phyloP scores from a whole-genome alignment of 1,284 basidiomycete species.

The Irpex sp. region DNA sequence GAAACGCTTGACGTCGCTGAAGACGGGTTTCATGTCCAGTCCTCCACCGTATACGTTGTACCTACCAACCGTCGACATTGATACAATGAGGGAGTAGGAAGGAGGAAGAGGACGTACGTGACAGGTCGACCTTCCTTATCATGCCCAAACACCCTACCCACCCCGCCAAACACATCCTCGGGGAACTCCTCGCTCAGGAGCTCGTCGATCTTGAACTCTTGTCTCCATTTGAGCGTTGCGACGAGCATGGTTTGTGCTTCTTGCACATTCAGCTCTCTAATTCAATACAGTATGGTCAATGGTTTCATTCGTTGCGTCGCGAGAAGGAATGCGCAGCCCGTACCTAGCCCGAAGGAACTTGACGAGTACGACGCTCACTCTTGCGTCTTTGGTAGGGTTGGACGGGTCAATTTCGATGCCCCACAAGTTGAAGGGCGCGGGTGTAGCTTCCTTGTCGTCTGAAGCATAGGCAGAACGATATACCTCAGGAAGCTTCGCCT shows the following conservation, averaged over 20 bases:
- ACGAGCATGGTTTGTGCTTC: slow-evolving; percentile 61
- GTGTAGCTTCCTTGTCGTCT: slow-evolving; percentile 44
- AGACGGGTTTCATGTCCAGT: slow-evolving; percentile 57
- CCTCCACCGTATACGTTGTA: slow-evolving; percentile 72
- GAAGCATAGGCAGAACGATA: slow-evolving; percentile 48
- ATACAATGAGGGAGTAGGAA: slow-evolving; percentile 3
- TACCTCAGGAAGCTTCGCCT: slow-evolving; percentile 54
- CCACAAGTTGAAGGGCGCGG: slow-evolving; percentile 57
- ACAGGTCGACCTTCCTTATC: slow-evolving; percentile 67
- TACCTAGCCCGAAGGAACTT: slow-evolving; percentile 76
- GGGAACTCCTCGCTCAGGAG: slow-evolving; percentile 59
- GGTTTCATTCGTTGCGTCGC: too few species aligned
- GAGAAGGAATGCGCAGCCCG: slow-evolving; percentile 8
- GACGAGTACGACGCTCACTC: slow-evolving; percentile 66
- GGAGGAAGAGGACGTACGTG: slow-evolving; percentile 36
- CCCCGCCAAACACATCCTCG: slow-evolving; percentile 54
- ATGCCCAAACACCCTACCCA: slow-evolving; percentile 59
- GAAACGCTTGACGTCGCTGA: slow-evolving; percentile 67
- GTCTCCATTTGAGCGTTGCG: slow-evolving; percentile 66
- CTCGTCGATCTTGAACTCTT: slow-evolving; percentile 59
- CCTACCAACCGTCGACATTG: slow-evolving; percentile 26
- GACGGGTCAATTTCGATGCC: slow-evolving; percentile 58
- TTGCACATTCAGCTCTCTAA: slow-evolving; percentile 47
- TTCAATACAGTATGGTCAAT: too few species aligned
- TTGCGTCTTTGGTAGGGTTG: slow-evolving; percentile 44